Evolutionary conservation across 768 basidiomycete genomes (phyloP), one percentile per base, ranked within the genome.

Genomic region (Lentinula sp.): DNA sequence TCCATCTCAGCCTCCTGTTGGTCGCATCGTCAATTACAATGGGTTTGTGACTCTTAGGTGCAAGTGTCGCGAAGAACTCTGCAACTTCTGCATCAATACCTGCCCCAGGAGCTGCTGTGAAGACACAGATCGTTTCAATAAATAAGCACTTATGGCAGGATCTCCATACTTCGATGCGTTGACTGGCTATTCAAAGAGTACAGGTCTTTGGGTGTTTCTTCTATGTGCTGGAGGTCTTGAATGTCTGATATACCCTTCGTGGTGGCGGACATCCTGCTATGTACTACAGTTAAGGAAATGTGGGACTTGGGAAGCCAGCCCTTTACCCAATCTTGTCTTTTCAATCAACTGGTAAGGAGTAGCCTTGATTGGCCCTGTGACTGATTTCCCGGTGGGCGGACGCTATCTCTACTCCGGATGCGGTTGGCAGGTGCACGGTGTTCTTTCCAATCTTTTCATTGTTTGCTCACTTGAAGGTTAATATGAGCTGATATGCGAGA

Each of bases 31-130:
- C 76, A 40, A 80, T 79, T 3, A 71, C 69, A 7, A 75, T 61
- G 8, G 65, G 65, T 42, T 71, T 68, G 4, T 11, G 31, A 34
- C 35, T 32, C 34, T 54, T 58, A 7, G 66, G 43, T 21, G 65
- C 64, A 55, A 74, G 42, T 9, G 60, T 66, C 6, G 75, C 74
- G 57, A 79, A 77, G 66, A 80, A 80, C 16, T 76, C 68, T 2
- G 78, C 78, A 11, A 80, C 75, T 68, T 79, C 79, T n/a, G 74
- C 69, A 63, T 79, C 78, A 52, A 79, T 79, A 21, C 78, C 77
- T 31, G 60, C 59, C 2, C 67, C 65, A 45, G 66, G 65, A 46
- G 60, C 51, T 56, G 37, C 45, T 57, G 40, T 28, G 2, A 31
- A 56, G 23, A 43, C 46, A 23, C 46, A 48, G 46, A 48, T 1